A percentile compares a stretch with the other conserved stretches of the same genome.
Conservation (phyloP, 2,329 filamentous ascomycete species). For the Aspergillus flavus region DNA sequence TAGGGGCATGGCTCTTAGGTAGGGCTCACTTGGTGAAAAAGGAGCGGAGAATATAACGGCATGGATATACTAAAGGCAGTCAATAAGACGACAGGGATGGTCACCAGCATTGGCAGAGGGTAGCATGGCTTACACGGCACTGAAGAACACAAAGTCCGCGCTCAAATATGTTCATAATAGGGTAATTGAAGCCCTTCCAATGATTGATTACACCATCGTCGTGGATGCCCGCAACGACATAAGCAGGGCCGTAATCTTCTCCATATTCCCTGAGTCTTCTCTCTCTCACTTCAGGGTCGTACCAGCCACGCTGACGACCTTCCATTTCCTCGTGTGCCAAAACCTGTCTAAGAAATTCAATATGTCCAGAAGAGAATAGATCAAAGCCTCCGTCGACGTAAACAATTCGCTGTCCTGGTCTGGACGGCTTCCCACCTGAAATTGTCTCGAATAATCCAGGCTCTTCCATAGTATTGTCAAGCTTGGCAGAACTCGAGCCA, state of each 20-base stretch:
- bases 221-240: conserved; percentile 90
- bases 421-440: conserved; percentile 70
- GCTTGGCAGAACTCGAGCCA: conserved; percentile 39
- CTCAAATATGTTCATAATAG: conserved; percentile 99
- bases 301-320: conserved; percentile 73
- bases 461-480: conserved; percentile 54
- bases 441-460: conserved; percentile 68
- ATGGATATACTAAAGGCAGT: conserved; percentile 70
- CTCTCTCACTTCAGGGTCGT: conserved; percentile 62
- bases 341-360: conserved; percentile 86
- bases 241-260: conserved; percentile 77
- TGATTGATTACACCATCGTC: conserved; percentile 93
- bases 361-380: conserved; percentile 94
- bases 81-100: neutral
- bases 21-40: conserved; percentile 78
- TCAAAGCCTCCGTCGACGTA: conserved; percentile 98
- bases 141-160: conserved; percentile 93
- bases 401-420: conserved; percentile 78
- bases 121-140: conserved; percentile 68
- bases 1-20: conserved; percentile 74
- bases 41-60: conserved; percentile 88
- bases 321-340: conserved; percentile 70
- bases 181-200: conserved; percentile 97
- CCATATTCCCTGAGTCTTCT: conserved; percentile 66
- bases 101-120: neutral